Percentiles rank a stretch among this genome's conserved stretches.
These are phyloP conservation scores for Myxozyma mucilagina DNA, from an alignment of 805 yeast genomes.

Conservation along the genomic window DNA sequence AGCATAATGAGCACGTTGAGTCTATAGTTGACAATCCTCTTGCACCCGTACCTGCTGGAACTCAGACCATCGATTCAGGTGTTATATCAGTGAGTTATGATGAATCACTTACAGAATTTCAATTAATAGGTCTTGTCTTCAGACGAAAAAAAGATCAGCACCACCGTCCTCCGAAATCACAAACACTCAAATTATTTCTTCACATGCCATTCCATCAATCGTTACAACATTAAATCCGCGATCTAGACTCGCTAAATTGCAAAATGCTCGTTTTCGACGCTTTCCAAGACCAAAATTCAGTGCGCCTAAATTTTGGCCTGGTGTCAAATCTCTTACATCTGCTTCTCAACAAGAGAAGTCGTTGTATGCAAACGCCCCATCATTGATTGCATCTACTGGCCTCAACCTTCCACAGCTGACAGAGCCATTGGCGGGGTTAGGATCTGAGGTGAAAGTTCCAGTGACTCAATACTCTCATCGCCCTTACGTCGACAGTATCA, in stretches of 20 bases:
- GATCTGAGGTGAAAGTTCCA: neutral
- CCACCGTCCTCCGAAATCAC: neutral
- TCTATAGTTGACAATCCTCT: too few relatives aligned
- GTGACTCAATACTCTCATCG: neutral
- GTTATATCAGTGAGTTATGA: neutral
- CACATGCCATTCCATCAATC: neutral
- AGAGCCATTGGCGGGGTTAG: neutral
- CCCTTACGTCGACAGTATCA: constrained; percentile 22
- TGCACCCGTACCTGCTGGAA: too few relatives aligned
- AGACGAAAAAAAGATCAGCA: constrained; percentile 2
- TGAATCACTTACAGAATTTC: neutral
- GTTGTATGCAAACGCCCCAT: neutral
- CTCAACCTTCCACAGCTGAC: neutral
- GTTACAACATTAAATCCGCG: constrained; percentile 5
- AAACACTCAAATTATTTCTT: neutral
- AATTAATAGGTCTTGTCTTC: neutral
- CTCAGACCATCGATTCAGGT: too few relatives aligned
- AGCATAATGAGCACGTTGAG: too few relatives aligned
- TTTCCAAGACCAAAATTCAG: neutral
- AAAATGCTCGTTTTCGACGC: neutral
- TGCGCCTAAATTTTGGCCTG: constrained; percentile 12
- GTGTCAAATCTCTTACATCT: neutral
- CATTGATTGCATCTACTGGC: neutral
- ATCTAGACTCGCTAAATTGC: constrained; percentile 3
- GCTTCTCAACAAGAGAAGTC: neutral